A percentile compares a stretch with the other conserved stretches of the same genome.
Evolutionary conservation across 371 early-diverging fungal genomes (phyloP).

Genomic region (Scutellospora calospora): DNA sequence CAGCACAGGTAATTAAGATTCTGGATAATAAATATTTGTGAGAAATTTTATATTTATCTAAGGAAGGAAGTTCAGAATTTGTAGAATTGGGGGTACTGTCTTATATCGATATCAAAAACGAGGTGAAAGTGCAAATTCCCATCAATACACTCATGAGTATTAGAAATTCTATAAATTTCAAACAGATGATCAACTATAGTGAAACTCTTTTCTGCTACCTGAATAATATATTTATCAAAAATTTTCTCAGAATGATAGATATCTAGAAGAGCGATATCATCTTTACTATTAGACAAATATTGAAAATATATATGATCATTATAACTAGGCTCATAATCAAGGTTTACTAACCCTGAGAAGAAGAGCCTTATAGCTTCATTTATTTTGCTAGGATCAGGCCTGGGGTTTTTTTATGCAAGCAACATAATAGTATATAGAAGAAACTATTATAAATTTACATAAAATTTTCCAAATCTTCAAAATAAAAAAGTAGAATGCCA

Average conservation of each 20-base stretch:
- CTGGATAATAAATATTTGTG: conserved; percentile 20
- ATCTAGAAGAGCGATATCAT: conserved; percentile 9
- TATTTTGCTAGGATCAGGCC: background rate
- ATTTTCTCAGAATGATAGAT: conserved; percentile 1
- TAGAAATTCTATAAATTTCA: conserved; percentile 4
- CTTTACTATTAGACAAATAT: conserved; percentile 12
- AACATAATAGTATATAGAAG: background rate
- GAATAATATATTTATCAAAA: conserved; percentile 19
- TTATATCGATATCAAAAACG: conserved; percentile 14
- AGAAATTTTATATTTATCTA: conserved; percentile 28
- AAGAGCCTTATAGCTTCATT: background rate
- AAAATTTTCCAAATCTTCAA: no score
- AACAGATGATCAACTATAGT: conserved; percentile 15
- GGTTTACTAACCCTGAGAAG: background rate
- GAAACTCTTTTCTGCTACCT: background rate
- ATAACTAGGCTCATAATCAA: conserved; percentile 6
- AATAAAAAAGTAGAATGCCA: no score
- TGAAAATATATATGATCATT: background rate
- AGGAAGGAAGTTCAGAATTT: conserved; percentile 23
- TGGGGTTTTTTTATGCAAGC: background rate
- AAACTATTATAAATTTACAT: no score
- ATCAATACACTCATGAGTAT: background rate
- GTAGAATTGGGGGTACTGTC: background rate
- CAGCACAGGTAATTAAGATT: conserved; percentile 30
- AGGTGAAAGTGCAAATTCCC: background rate